Evolutionary conservation across 257 asterid genomes (phyloP).

Genomic region (Solanum bukasovii): DNA sequence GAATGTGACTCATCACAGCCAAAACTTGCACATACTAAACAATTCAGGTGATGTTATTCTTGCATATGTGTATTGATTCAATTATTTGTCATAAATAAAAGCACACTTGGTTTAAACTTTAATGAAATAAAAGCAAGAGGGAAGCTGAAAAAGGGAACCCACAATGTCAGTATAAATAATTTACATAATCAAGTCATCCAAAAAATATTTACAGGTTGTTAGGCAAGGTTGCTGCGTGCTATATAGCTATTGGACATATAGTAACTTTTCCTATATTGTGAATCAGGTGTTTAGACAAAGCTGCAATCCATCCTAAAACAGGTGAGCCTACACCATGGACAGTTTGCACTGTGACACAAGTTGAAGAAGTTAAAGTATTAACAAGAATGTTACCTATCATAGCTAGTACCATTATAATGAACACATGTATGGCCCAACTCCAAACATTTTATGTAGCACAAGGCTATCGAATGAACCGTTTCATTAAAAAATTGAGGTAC

Average conservation of each 20-base stretch:
- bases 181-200: too few species aligned
- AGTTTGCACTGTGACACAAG: constrained; percentile 57
- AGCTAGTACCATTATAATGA: constrained; percentile 51
- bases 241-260: too few species aligned
- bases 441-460: constrained; percentile 65
- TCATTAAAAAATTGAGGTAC: constrained; percentile 43
- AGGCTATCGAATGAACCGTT: constrained; percentile 50
- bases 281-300: constrained; percentile 53
- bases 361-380: constrained; percentile 56
- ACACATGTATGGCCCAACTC: constrained; percentile 75
- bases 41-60: constrained; percentile 44
- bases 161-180: too few species aligned
- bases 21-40: constrained; percentile 51
- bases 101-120: too few species aligned
- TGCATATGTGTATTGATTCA: too few species aligned
- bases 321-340: constrained; percentile 40
- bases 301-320: constrained; percentile 33
- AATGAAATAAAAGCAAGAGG: background rate
- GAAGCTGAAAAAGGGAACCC: background rate
- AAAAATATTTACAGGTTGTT: too few species aligned
- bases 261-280: background rate
- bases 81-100: too few species aligned
- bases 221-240: too few species aligned
- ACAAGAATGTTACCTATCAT: constrained; percentile 62
- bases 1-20: constrained; percentile 18